phyloP scores from a whole-genome alignment of 73 alveolate species.

The Paraurostyla sp. region DNA sequence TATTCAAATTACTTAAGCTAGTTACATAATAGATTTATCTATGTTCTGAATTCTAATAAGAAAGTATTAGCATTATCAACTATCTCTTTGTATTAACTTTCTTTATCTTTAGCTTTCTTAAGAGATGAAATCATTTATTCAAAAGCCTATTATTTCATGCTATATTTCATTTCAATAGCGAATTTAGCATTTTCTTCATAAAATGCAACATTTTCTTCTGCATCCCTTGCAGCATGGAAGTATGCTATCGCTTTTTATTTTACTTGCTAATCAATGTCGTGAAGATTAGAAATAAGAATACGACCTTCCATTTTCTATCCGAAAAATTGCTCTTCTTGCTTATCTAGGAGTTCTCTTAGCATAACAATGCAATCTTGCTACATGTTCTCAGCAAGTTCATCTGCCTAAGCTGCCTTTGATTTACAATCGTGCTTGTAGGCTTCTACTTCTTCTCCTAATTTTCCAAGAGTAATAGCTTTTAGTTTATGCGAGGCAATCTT shows the following conservation, averaged over 20 bases:
- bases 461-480: slow-evolving; percentile 29
- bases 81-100: slow-evolving; percentile 41
- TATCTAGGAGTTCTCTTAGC: background rate
- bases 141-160: background rate
- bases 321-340: slow-evolving; percentile 24
- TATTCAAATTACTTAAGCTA: background rate
- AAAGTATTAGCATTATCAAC: slow-evolving; percentile 53
- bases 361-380: slow-evolving; percentile 19
- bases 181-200: slow-evolving; percentile 37
- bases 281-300: slow-evolving; percentile 9
- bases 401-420: slow-evolving; percentile 30
- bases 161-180: background rate
- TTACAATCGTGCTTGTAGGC: slow-evolving; percentile 40
- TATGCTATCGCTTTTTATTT: slow-evolving; percentile 35
- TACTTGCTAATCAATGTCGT: slow-evolving; percentile 8
- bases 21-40: background rate
- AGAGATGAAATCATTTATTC: slow-evolving; percentile 3
- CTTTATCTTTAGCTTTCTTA: slow-evolving; percentile 44
- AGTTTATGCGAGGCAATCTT: background rate
- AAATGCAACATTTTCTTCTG: slow-evolving; percentile 21
- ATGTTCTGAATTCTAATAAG: slow-evolving; percentile 27
- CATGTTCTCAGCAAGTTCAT: slow-evolving; percentile 43
- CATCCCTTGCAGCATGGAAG: slow-evolving; percentile 33
- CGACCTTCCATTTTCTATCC: slow-evolving; percentile 37
- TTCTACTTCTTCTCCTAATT: slow-evolving; percentile 34